phyloP scores from a whole-genome alignment of 179 eudicot genomes.

The Beta macrorhiza region DNA sequence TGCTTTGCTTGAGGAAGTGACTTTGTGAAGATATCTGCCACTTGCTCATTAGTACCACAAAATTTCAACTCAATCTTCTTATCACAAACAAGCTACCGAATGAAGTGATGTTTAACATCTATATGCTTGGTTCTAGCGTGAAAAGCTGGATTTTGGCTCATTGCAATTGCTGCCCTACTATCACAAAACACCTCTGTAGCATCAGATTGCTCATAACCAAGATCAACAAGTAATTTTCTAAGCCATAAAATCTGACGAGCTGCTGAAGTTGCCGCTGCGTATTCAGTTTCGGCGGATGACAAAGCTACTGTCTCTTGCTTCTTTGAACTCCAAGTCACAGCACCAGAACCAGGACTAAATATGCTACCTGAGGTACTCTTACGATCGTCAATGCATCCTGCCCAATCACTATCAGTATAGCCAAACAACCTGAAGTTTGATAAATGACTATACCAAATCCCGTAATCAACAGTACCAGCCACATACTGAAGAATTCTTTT shows the following conservation, averaged over 20 bases:
- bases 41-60: no score
- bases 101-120: neutral
- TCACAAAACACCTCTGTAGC: neutral
- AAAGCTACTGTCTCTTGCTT: no score
- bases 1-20: no score
- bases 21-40: no score
- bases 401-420: slow-evolving; percentile 10
- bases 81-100: neutral
- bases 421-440: neutral
- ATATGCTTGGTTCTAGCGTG: neutral
- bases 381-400: no score
- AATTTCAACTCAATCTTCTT: no score
- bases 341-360: no score
- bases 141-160: neutral
- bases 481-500: no score
- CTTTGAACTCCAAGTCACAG: no score
- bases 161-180: neutral
- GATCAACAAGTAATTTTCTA: neutral
- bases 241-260: neutral
- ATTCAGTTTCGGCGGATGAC: neutral
- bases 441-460: no score
- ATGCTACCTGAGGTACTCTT: no score
- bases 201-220: neutral
- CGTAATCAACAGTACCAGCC: no score
- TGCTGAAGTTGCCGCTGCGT: neutral